Percentiles rank a stretch among this genome's conserved stretches.
phyloP scores from a whole-genome alignment of 305 asterid genomes.

The Fraxinus latifolia region DNA sequence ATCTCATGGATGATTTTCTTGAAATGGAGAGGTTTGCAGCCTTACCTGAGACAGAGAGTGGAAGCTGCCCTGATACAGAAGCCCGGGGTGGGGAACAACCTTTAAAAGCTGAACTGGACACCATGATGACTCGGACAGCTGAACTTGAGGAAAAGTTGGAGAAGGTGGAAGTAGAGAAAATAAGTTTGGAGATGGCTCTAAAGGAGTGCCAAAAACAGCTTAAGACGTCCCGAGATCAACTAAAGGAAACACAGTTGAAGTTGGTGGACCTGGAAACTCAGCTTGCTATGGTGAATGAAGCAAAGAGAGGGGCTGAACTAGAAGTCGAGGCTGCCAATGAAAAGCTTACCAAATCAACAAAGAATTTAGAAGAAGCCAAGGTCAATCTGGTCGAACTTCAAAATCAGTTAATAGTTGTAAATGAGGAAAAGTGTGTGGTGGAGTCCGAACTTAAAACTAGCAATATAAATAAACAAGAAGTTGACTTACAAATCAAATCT shows the following conservation, averaged over 20 bases:
- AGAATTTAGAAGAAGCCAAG: constrained; percentile 50
- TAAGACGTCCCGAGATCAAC: constrained; percentile 46
- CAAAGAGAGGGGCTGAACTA: constrained; percentile 38
- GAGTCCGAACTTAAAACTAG: constrained; percentile 43
- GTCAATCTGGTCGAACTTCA: constrained; percentile 32
- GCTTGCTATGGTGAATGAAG: constrained; percentile 48
- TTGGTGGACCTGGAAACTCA: constrained; percentile 43
- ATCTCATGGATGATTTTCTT: constrained; percentile 90
- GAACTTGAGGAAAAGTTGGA: constrained; percentile 56
- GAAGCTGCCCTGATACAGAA: constrained; percentile 18
- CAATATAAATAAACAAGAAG: constrained; percentile 40
- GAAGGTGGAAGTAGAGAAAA: constrained; percentile 53
- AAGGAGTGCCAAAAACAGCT: constrained; percentile 51
- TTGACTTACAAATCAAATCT: constrained; percentile 43
- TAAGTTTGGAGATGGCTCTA: constrained; percentile 50
- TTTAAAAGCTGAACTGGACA: constrained; percentile 43
- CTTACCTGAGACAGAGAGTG: constrained; percentile 35
- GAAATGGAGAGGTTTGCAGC: constrained; percentile 88
- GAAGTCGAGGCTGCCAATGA: constrained; percentile 34
- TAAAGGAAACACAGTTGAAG: constrained; percentile 43
- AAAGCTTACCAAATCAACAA: constrained; percentile 36
- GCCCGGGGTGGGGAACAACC: constrained; percentile 25
- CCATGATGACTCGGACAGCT: constrained; percentile 34
- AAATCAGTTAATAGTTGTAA: constrained; percentile 33
- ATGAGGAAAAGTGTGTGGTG: constrained; percentile 34